Conservation (phyloP, 2,329 filamentous ascomycete species). For the Fusarium setosum region DNA sequence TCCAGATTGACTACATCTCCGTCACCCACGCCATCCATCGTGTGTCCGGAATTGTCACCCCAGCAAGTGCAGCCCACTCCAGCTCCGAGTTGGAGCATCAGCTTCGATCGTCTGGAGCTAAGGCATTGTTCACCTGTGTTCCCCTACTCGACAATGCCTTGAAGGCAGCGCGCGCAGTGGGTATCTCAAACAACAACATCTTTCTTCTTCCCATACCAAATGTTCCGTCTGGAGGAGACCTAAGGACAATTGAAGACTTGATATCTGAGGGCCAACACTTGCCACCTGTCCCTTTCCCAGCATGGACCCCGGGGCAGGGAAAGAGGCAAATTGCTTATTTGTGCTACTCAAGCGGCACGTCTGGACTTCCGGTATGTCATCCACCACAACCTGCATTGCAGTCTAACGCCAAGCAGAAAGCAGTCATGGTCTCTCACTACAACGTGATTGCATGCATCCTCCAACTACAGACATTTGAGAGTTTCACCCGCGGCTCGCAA, state of each 20-base stretch:
- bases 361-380: conserved; percentile 73
- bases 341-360: conserved; percentile 85
- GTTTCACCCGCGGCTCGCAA: conserved; percentile 47
- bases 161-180: conserved; percentile 70
- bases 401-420: conserved; percentile 66
- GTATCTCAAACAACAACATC: conserved; percentile 71
- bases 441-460: conserved; percentile 83
- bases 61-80: conserved; percentile 80
- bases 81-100: conserved; percentile 77
- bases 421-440: conserved; percentile 83
- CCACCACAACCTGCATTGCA: rapidly evolving
- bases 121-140: conserved; percentile 78
- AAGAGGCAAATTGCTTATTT: conserved; percentile 78
- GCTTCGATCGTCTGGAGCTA: conserved; percentile 74
- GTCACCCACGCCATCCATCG: conserved; percentile 82
- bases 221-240: conserved; percentile 47
- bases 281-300: conserved; percentile 62
- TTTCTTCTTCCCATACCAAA: conserved; percentile 77
- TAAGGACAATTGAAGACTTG: conserved; percentile 74
- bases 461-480: conserved; percentile 64
- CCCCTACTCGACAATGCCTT: conserved; percentile 73
- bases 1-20: conserved; percentile 78
- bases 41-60: conserved; percentile 76
- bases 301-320: conserved; percentile 72
- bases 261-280: conserved; percentile 68